A percentile compares a stretch with the other conserved stretches of the same genome.
These are phyloP conservation scores for Salicornia ramosissima DNA, from an alignment of 148 eudicot species.

Conservation along the genomic window DNA sequence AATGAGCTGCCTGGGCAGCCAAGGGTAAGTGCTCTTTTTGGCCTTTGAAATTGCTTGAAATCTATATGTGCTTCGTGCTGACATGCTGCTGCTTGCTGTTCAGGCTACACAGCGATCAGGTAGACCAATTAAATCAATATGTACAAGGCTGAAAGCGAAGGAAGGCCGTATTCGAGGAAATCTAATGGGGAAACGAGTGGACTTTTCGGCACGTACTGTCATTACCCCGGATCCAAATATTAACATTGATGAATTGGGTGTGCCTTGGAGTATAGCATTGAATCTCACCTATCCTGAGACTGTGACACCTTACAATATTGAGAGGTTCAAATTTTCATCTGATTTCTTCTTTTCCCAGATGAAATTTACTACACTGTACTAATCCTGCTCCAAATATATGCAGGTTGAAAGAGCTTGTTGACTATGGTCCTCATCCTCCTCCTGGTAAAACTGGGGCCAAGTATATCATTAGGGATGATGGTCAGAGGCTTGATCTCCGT, in stretches of 20 bases:
- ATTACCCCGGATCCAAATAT: slow-evolving; percentile 98
- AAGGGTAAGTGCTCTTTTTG: slow-evolving; percentile 43
- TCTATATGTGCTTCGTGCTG: not conserved
- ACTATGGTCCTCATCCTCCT: slow-evolving; percentile 98
- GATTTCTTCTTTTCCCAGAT: not conserved
- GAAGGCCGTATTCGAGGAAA: slow-evolving; percentile 98
- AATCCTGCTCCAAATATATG: slow-evolving; percentile 8
- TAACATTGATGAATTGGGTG: slow-evolving; percentile 92
- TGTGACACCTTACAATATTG: slow-evolving; percentile 96
- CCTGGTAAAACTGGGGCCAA: slow-evolving; percentile 99
- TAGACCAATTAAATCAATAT: slow-evolving; percentile 94
- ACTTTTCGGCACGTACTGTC: slow-evolving; percentile 99
- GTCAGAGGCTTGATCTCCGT: slow-evolving; percentile 99
- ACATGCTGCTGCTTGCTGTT: not conserved
- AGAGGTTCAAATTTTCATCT: slow-evolving; percentile 54
- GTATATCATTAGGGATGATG: slow-evolving; percentile 96
- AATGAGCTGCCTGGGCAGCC: slow-evolving; percentile 99
- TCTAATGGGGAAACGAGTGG: slow-evolving; percentile 98
- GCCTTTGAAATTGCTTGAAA: not conserved
- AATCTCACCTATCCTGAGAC: slow-evolving; percentile 99
- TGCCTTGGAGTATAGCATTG: slow-evolving; percentile 99
- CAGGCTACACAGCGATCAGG: slow-evolving; percentile 99
- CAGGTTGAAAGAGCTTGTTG: slow-evolving; percentile 99
- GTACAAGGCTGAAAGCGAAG: slow-evolving; percentile 95
- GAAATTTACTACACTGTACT: slow-evolving; percentile 2